phyloP scores from a whole-genome alignment of 192 early-diverging fungal genomes.

The Coemansia sp. region DNA sequence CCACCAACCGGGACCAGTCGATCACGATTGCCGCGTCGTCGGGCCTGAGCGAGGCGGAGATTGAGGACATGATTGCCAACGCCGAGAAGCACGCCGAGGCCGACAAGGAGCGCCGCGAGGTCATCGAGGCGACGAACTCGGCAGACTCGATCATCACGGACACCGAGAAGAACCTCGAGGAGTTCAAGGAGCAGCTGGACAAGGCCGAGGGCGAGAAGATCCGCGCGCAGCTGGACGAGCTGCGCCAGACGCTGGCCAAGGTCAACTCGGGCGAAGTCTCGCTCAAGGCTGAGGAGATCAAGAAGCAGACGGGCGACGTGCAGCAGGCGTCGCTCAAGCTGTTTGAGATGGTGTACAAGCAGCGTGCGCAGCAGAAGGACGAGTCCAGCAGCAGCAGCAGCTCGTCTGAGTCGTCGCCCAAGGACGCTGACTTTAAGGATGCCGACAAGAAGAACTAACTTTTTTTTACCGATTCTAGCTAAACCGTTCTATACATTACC shows the following conservation, averaged over 20 bases:
- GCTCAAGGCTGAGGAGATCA: conserved; percentile 81
- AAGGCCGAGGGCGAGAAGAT: conserved; percentile 84
- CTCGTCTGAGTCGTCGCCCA: conserved; percentile 31
- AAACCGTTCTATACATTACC: too few relatives aligned
- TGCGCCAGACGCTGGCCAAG: conserved; percentile 77
- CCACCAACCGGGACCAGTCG: conserved; percentile 92
- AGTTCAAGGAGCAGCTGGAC: conserved; percentile 97
- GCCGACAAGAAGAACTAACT: conserved; percentile 59
- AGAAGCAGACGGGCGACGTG: conserved; percentile 78
- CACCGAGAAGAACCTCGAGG: conserved; percentile 92
- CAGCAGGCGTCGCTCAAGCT: conserved; percentile 92
- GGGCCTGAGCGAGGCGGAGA: conserved; percentile 89
- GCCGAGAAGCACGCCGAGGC: conserved; percentile 90
- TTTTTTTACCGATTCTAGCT: too few relatives aligned
- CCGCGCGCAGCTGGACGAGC: conserved; percentile 72
- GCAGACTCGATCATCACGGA: conserved; percentile 89
- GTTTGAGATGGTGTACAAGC: conserved; percentile 98
- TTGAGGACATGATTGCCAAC: conserved; percentile 94
- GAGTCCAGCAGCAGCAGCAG: conserved; percentile 10
- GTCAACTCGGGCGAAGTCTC: conserved; percentile 62
- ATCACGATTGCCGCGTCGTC: conserved; percentile 96
- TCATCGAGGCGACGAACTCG: conserved; percentile 92
- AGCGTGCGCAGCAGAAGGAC: conserved; percentile 53
- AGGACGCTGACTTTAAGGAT: conserved; percentile 79
- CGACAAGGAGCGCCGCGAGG: conserved; percentile 88